Conservation (phyloP, 2,329 filamentous ascomycete genomes). For the Pseudogymnoascus sp. region DNA sequence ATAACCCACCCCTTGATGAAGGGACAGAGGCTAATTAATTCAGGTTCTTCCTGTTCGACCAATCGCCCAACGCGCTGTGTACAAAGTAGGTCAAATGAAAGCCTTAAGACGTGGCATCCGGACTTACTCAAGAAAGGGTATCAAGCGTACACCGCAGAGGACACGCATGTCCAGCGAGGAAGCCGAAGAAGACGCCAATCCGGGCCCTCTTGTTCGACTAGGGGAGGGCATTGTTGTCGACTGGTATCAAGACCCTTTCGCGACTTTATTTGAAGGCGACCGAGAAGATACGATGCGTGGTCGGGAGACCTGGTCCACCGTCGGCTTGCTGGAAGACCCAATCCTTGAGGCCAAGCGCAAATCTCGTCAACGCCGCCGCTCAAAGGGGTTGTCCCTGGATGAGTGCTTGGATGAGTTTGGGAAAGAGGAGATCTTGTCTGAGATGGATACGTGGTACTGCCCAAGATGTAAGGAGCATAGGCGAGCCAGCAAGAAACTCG, state of each 20-base stretch:
- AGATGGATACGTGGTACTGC: slow-evolving; percentile 97
- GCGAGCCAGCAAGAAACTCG: slow-evolving; percentile 89
- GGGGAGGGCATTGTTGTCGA: slow-evolving; percentile 83
- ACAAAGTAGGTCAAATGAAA: slow-evolving; percentile 27
- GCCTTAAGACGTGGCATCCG: slow-evolving; percentile 25
- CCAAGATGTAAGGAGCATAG: slow-evolving; percentile 90
- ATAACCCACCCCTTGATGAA: background rate
- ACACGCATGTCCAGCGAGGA: slow-evolving; percentile 12
- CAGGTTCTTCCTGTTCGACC: slow-evolving; percentile 28
- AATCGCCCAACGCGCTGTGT: slow-evolving; percentile 19
- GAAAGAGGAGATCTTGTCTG: slow-evolving; percentile 85
- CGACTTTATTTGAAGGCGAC: slow-evolving; percentile 57
- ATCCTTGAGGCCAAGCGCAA: slow-evolving; percentile 58
- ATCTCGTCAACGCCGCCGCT: slow-evolving; percentile 57
- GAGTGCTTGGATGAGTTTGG: slow-evolving; percentile 94
- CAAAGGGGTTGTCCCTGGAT: slow-evolving; percentile 72
- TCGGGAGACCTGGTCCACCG: slow-evolving; percentile 46
- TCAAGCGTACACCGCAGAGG: slow-evolving; percentile 17
- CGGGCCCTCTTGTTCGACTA: slow-evolving; percentile 64
- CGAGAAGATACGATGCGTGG: slow-evolving; percentile 48
- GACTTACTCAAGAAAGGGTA: slow-evolving; percentile 34
- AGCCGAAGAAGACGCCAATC: slow-evolving; percentile 30
- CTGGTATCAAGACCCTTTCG: slow-evolving; percentile 66
- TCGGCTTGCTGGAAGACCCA: slow-evolving; percentile 46
- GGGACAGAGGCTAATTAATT: background rate